These are phyloP conservation scores for Fusarium verticillioides DNA, from an alignment of 2,329 filamentous ascomycete species.

Conservation along the genomic window DNA sequence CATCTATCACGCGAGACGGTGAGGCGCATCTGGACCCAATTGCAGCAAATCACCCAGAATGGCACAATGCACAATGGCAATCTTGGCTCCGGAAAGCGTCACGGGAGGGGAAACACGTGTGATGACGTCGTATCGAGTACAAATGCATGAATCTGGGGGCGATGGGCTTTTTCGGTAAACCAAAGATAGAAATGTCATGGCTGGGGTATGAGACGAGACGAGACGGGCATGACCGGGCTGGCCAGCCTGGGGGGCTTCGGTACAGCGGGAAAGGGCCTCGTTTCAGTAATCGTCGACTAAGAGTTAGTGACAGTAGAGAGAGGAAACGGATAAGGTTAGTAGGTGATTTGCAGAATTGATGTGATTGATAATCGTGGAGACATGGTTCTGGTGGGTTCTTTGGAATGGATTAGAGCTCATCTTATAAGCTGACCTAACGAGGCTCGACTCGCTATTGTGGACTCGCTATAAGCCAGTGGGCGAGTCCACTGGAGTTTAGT, in stretches of 20 bases:
- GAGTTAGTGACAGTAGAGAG: background rate
- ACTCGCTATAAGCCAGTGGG: constrained; percentile 18
- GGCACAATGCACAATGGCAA: constrained; percentile 24
- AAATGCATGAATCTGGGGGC: constrained; percentile 24
- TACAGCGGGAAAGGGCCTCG: constrained; percentile 18
- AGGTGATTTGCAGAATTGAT: background rate
- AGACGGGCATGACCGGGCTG: constrained; percentile 12
- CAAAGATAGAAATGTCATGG: constrained; percentile 28
- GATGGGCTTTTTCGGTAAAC: background rate
- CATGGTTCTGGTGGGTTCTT: constrained; percentile 28
- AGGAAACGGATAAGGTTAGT: constrained; percentile 2
- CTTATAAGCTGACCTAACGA: background rate
- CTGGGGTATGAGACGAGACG: constrained; percentile 17
- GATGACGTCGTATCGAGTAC: constrained; percentile 28
- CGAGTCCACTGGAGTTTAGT: constrained; percentile 5
- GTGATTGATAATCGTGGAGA: constrained; percentile 32
- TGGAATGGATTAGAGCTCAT: constrained; percentile 10
- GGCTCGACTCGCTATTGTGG: background rate
- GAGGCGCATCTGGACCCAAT: background rate
- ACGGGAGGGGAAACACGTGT: constrained; percentile 26
- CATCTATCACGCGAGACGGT: background rate
- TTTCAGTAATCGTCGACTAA: constrained; percentile 16
- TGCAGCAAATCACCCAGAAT: background rate
- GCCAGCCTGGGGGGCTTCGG: background rate
- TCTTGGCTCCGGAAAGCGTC: constrained; percentile 28